A percentile compares a stretch with the other conserved stretches of the same genome.
Evolutionary conservation across 2,329 filamentous ascomycete species (phyloP).

Genomic region (Phaeoacremonium minimum): DNA sequence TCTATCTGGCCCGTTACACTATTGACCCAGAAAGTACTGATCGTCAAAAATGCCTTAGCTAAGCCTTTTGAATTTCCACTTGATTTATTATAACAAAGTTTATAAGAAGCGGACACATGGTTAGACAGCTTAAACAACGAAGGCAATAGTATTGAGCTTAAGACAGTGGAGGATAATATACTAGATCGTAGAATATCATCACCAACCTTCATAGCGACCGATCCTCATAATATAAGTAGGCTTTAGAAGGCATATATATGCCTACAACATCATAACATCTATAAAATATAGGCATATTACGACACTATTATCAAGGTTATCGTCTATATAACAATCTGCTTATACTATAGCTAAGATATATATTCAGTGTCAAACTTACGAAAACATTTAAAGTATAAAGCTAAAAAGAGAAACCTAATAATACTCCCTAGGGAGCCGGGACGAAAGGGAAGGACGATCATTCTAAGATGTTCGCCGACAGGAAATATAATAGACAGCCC

Average conservation of each 20-base stretch:
- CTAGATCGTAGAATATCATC: too few species aligned
- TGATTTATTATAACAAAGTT: too few species aligned
- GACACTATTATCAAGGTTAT: constrained; percentile 12
- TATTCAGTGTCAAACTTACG: constrained; percentile 5
- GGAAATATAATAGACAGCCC: constrained; percentile 4
- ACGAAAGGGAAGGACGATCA: constrained; percentile 3
- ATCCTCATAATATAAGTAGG: constrained; percentile 7
- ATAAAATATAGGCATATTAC: constrained; percentile 11
- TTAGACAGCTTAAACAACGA: too few species aligned
- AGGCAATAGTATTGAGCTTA: too few species aligned
- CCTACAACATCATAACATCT: constrained; percentile 13
- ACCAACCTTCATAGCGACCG: constrained; percentile 12
- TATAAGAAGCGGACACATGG: too few species aligned
- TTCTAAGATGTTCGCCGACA: constrained; percentile 7
- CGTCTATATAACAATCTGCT: constrained; percentile 12
- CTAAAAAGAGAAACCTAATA: background rate
- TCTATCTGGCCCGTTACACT: too few species aligned
- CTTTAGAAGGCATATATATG: constrained; percentile 13
- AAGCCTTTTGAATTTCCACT: too few species aligned
- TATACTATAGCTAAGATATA: constrained; percentile 13
- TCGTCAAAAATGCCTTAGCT: too few species aligned
- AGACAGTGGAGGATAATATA: too few species aligned
- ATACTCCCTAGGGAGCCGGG: background rate
- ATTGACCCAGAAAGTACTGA: too few species aligned
- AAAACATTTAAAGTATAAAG: constrained; percentile 10